phyloP scores from a whole-genome alignment of 2,329 filamentous ascomycete genomes.

The Apiospora pterosperma region DNA sequence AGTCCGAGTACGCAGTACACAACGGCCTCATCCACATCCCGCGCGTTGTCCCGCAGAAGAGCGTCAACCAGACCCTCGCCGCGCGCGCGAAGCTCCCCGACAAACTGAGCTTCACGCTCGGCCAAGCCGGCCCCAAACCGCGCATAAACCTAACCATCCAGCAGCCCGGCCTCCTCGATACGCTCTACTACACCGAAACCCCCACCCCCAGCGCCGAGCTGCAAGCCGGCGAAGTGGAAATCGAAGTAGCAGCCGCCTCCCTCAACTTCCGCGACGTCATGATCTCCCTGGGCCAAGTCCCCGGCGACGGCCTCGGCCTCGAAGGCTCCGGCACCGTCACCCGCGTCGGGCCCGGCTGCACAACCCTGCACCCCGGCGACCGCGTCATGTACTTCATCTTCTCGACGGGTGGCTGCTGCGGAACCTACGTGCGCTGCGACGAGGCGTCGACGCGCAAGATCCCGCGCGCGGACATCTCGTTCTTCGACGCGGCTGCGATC shows the following conservation, averaged over 20 bases:
- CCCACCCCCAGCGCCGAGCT: constrained; percentile 12
- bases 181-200: constrained; percentile 5
- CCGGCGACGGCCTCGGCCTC: constrained; percentile 28
- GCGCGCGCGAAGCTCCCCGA: not conserved
- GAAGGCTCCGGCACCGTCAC: constrained; percentile 37
- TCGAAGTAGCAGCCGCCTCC: constrained; percentile 32
- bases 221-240: constrained; percentile 31
- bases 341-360: constrained; percentile 28
- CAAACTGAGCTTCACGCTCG: not conserved
- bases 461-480: constrained; percentile 13
- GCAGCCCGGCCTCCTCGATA: constrained; percentile 21
- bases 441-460: constrained; percentile 25
- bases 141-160: constrained; percentile 24
- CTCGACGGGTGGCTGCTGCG: constrained; percentile 11
- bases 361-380: constrained; percentile 30
- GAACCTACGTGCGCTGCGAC: constrained; percentile 23
- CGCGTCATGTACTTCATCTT: constrained; percentile 27
- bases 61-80: not conserved
- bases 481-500: constrained; percentile 19
- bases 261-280: constrained; percentile 34
- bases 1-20: constrained; percentile 1
- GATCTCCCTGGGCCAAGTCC: constrained; percentile 27
- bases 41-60: not conserved
- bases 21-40: constrained; percentile 4
- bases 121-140: not conserved